These are phyloP conservation scores for Coniochaeta sp. DNA, from an alignment of 2,329 filamentous ascomycete genomes.

Conservation along the genomic window DNA sequence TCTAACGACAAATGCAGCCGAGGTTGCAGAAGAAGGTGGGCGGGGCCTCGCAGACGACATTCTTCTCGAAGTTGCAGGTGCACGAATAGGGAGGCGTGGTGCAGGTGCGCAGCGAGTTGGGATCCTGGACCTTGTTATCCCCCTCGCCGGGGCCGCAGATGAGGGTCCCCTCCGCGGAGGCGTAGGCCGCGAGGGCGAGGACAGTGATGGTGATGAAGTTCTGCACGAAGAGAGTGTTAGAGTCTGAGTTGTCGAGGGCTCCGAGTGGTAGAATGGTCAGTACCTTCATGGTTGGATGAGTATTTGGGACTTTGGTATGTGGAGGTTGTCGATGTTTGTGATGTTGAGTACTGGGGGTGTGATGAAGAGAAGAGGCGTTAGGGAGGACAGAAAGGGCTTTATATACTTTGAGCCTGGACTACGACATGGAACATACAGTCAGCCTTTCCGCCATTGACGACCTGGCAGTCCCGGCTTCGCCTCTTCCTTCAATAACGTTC, in stretches of 20 bases:
- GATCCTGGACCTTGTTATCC: not conserved
- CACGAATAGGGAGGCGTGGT: not conserved
- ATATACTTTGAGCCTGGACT: no score
- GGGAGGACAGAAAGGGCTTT: no score
- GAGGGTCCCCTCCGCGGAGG: not conserved
- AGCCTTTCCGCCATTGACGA: no score
- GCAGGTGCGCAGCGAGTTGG: not conserved
- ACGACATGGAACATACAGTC: no score
- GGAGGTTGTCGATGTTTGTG: no score
- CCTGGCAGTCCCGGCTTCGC: no score
- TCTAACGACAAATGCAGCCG: not conserved
- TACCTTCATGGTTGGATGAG: not conserved
- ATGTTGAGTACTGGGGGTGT: no score
- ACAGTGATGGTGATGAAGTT: not conserved
- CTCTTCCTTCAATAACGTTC: no score
- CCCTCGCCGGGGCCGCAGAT: not conserved
- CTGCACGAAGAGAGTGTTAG: not conserved
- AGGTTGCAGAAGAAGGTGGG: not conserved
- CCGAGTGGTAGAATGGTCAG: no score
- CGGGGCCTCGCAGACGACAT: not conserved
- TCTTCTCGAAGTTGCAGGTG: not conserved
- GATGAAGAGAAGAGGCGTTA: no score
- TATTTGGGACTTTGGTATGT: no score
- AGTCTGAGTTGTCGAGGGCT: no score
- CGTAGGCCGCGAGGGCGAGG: not conserved